A percentile compares a stretch with the other conserved stretches of the same genome.
These are phyloP conservation scores for Fusarium cicatricum DNA, from an alignment of 2,329 filamentous ascomycete genomes.

Conservation along the genomic window DNA sequence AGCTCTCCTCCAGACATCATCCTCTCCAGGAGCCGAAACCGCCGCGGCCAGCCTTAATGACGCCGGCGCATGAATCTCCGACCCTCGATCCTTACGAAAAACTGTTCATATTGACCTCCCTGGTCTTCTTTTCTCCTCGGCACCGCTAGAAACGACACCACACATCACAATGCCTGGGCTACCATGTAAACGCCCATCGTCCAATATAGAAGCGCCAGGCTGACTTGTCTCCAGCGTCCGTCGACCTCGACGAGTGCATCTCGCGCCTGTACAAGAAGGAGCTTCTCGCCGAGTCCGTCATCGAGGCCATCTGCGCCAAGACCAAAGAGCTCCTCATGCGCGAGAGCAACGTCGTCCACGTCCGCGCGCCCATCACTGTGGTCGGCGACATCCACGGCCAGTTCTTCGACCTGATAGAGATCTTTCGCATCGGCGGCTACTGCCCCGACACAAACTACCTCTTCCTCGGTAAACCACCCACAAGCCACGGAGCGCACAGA, in stretches of 20 bases:
- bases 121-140: constrained; percentile 1
- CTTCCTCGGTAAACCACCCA: constrained; percentile 75
- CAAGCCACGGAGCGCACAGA: not conserved
- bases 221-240: constrained; percentile 70
- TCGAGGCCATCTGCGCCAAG: constrained; percentile 99
- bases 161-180: constrained; percentile 62
- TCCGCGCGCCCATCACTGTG: constrained; percentile 92
- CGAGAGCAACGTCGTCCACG: constrained; percentile 99
- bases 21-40: constrained; percentile 48
- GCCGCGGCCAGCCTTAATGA: constrained; percentile 50
- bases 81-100: constrained; percentile 15
- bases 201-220: constrained; percentile 8
- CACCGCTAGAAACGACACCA: constrained; percentile 8
- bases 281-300: constrained; percentile 94
- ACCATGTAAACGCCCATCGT: constrained; percentile 55
- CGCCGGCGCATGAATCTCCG: constrained; percentile 49
- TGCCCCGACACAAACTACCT: constrained; percentile 99
- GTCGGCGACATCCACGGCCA: constrained; percentile 99
- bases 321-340: constrained; percentile 99
- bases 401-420: constrained; percentile 99
- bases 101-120: constrained; percentile 11
- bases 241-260: constrained; percentile 99
- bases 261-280: constrained; percentile 96
- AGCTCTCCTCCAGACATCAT: constrained; percentile 47
- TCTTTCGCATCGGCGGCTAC: constrained; percentile 97